phyloP scores from a whole-genome alignment of 352 stramenopile species.

The Hyaloperonospora brassicae region DNA sequence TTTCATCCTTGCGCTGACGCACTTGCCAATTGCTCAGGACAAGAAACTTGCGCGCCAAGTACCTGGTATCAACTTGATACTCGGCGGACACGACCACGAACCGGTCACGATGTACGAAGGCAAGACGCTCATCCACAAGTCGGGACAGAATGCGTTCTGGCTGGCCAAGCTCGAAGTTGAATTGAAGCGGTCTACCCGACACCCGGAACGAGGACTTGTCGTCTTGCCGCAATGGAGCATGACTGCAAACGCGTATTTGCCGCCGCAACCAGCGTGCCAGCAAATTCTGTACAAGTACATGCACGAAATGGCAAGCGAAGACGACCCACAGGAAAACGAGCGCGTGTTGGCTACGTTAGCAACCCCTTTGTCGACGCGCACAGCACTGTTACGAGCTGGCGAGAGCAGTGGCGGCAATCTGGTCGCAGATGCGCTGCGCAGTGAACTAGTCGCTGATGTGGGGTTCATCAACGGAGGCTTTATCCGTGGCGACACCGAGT shows the following conservation, averaged over 20 bases:
- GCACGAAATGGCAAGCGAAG: slow-evolving; percentile 47
- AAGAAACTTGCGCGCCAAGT: slow-evolving; percentile 50
- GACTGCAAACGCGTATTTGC: slow-evolving; percentile 55
- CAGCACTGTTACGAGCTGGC: slow-evolving; percentile 53
- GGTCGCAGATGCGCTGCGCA: slow-evolving; percentile 68
- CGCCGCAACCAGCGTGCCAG: slow-evolving; percentile 45
- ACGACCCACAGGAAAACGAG: slow-evolving; percentile 33
- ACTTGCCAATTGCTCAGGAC: slow-evolving; percentile 75
- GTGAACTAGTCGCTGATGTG: slow-evolving; percentile 52
- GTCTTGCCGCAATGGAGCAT: slow-evolving; percentile 76
- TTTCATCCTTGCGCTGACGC: slow-evolving; percentile 81
- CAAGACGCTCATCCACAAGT: slow-evolving; percentile 87
- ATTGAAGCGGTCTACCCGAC: slow-evolving; percentile 31
- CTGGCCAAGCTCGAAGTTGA: slow-evolving; percentile 73
- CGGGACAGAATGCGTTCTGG: slow-evolving; percentile 76
- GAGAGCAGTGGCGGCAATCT: slow-evolving; percentile 77
- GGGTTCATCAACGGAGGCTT: slow-evolving; percentile 87
- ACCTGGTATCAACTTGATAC: slow-evolving; percentile 73
- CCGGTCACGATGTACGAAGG: slow-evolving; percentile 76
- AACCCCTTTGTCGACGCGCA: slow-evolving; percentile 57
- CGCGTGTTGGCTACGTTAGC: slow-evolving; percentile 48
- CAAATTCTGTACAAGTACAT: slow-evolving; percentile 77
- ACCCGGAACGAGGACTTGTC: slow-evolving; percentile 38
- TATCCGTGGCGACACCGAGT: slow-evolving; percentile 75
- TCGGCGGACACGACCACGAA: slow-evolving; percentile 90